A percentile compares a stretch with the other conserved stretches of the same genome.
phyloP scores from a whole-genome alignment of 768 basidiomycete genomes.

The Lepiota brunneoincarnata region DNA sequence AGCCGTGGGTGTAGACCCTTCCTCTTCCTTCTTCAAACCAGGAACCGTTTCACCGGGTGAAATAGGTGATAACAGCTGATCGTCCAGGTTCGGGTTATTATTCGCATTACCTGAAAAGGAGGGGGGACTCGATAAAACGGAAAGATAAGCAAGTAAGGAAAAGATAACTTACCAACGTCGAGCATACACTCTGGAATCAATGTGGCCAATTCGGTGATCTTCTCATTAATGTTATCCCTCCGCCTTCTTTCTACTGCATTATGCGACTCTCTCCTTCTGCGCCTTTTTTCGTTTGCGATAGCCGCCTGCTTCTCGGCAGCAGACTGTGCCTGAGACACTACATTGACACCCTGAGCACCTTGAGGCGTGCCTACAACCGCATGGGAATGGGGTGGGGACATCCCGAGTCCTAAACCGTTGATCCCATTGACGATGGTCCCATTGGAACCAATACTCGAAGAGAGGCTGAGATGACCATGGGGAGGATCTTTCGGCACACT shows the following conservation, averaged over 20 bases:
- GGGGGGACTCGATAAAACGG: not conserved
- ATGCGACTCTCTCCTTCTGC: conserved; percentile 80
- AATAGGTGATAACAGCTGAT: conserved; percentile 5
- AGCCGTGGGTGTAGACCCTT: conserved; percentile 16
- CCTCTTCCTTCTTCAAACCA: conserved; percentile 18
- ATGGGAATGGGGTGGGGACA: conserved; percentile 7
- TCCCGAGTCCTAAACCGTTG: conserved; percentile 11
- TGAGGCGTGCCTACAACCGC: conserved; percentile 3
- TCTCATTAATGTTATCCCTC: conserved; percentile 94
- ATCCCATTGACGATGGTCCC: conserved; percentile 13
- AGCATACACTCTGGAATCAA: conserved; percentile 86
- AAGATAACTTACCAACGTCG: conserved; percentile 34
- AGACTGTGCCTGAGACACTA: conserved; percentile 4
- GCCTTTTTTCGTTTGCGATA: conserved; percentile 78
- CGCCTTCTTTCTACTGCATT: conserved; percentile 89
- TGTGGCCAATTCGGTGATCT: conserved; percentile 86
- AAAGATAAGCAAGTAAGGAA: not conserved
- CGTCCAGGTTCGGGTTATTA: not conserved
- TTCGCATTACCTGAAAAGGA: not conserved
- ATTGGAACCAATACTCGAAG: conserved; percentile 11
- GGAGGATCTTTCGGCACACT: conserved; percentile 9
- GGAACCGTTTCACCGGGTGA: conserved; percentile 2
- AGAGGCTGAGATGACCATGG: conserved; percentile 6
- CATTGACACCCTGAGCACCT: not conserved
- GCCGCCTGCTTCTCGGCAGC: conserved; percentile 47